Conservation (phyloP, 2,329 filamentous ascomycete genomes). For the Sclerotinia nivalis region DNA sequence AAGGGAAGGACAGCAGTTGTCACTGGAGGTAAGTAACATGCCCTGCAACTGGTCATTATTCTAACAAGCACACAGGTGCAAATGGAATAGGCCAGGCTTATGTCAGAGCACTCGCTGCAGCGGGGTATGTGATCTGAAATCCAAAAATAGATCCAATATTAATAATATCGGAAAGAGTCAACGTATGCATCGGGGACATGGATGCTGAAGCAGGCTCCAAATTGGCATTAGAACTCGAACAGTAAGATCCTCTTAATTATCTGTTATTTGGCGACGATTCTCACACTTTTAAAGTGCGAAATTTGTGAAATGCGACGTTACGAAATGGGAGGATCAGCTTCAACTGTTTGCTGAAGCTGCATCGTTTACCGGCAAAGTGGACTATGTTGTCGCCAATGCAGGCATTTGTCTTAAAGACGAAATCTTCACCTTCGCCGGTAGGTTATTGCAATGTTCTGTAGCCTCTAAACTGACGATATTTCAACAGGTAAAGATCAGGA, state of each 20-base stretch:
- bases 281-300: neutral
- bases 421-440: neutral
- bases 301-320: neutral
- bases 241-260: neutral
- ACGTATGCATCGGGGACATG: neutral
- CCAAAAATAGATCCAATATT: neutral
- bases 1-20: neutral
- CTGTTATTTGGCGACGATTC: neutral
- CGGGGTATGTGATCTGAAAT: neutral
- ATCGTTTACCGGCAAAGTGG: neutral
- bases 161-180: neutral
- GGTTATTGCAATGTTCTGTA: neutral
- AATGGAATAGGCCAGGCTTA: neutral
- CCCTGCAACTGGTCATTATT: neutral
- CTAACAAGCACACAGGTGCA: neutral
- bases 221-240: neutral
- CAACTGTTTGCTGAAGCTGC: neutral
- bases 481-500: neutral
- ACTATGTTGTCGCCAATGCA: neutral
- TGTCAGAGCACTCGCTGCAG: neutral
- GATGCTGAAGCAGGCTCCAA: neutral
- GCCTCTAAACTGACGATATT: neutral
- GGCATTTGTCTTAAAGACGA: neutral
- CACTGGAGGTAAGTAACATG: neutral
- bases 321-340: neutral